Percentiles rank a stretch among this genome's conserved stretches.
Evolutionary conservation across 2,329 filamentous ascomycete species (phyloP).

Genomic region (Cercospora sojina): DNA sequence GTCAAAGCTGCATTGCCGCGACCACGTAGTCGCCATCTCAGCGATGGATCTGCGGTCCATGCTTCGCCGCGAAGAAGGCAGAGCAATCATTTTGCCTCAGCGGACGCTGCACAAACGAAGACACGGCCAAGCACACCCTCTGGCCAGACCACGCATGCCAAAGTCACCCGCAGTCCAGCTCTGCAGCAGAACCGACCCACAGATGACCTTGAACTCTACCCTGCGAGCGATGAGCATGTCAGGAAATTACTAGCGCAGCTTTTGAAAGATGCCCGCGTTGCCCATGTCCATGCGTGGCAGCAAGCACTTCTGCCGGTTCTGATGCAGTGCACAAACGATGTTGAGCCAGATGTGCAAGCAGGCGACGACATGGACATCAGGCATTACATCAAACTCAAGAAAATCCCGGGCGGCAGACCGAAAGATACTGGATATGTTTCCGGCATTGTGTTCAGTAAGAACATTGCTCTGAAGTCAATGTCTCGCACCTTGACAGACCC

Average conservation of each 20-base stretch:
- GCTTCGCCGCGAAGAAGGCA: constrained; percentile 67
- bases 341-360: constrained; percentile 84
- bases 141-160: constrained; percentile 29
- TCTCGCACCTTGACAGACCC: constrained; percentile 78
- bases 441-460: constrained; percentile 95
- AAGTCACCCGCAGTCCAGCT: constrained; percentile 71
- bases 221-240: constrained; percentile 84
- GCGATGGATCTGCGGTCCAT: constrained; percentile 72
- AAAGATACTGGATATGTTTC: constrained; percentile 95
- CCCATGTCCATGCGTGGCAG: constrained; percentile 77
- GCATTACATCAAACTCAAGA: constrained; percentile 96
- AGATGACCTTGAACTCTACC: constrained; percentile 70
- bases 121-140: constrained; percentile 22
- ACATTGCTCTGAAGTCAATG: constrained; percentile 95
- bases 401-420: constrained; percentile 85
- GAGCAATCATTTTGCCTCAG: constrained; percentile 54
- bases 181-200: constrained; percentile 53
- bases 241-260: constrained; percentile 81
- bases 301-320: constrained; percentile 87
- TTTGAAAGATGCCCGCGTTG: constrained; percentile 71
- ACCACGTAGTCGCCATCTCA: constrained; percentile 75
- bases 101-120: constrained; percentile 28
- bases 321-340: constrained; percentile 86
- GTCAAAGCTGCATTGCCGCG: constrained; percentile 41
- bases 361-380: constrained; percentile 96